Evolutionary conservation across 2,329 filamentous ascomycete genomes (phyloP).

Genomic region (Aspergillus pseudoviridinutans): DNA sequence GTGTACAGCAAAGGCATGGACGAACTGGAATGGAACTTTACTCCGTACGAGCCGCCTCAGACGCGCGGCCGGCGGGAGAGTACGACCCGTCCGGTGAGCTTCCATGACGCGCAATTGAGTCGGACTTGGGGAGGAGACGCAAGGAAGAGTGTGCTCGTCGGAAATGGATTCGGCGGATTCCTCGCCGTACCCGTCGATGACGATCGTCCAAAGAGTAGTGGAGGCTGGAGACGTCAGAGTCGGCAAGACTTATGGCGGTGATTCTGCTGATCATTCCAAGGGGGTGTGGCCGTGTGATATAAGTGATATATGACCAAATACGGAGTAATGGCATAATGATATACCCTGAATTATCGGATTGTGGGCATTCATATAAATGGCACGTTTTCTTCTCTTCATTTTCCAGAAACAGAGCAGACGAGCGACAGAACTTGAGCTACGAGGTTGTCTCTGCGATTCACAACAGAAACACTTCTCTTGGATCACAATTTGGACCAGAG

Average conservation of each 20-base stretch:
- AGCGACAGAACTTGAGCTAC: background rate
- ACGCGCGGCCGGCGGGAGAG: constrained; percentile 34
- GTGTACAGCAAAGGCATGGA: constrained; percentile 65
- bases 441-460: too few species aligned
- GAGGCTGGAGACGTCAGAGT: constrained; percentile 29
- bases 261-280: background rate
- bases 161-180: constrained; percentile 64
- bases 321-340: constrained; percentile 7
- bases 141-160: constrained; percentile 60
- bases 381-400: background rate
- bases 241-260: constrained; percentile 39
- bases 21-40: constrained; percentile 66
- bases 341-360: constrained; percentile 5
- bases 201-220: constrained; percentile 33
- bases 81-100: constrained; percentile 44
- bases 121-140: constrained; percentile 58
- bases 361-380: background rate
- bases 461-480: background rate
- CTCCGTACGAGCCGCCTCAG: constrained; percentile 51
- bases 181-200: constrained; percentile 58
- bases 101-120: constrained; percentile 45
- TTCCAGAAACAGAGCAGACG: background rate
- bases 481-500: background rate
- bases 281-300: background rate
- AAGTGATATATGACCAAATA: background rate